These are phyloP conservation scores for Colletotrichum sp. DNA, from an alignment of 2,329 filamentous ascomycete genomes.

Conservation along the genomic window DNA sequence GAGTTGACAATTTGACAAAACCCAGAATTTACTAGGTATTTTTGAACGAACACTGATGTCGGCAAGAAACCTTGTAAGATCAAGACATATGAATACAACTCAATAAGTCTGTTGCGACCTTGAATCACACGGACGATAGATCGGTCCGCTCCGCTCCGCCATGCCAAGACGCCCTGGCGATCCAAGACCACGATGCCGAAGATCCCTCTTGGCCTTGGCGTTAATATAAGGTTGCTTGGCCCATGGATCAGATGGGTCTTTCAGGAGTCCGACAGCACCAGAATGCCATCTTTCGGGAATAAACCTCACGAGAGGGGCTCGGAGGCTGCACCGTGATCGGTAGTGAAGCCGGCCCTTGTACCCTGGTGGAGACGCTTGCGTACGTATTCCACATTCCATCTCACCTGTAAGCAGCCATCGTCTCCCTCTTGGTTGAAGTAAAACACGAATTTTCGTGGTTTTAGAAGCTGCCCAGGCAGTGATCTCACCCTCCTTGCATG, in stretches of 20 bases:
- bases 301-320: not conserved
- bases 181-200: constrained; percentile 3
- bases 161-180: not conserved
- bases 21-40: too few relatives aligned
- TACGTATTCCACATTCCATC: not conserved
- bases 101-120: not conserved
- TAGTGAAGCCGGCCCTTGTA: not conserved
- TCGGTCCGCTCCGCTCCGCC: not conserved
- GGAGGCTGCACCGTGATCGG: not conserved
- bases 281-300: not conserved
- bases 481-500: not conserved
- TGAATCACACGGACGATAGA: not conserved
- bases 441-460: not conserved
- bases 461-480: not conserved
- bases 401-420: not conserved
- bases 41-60: too few relatives aligned
- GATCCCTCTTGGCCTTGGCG: not conserved
- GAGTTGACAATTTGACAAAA: too few relatives aligned
- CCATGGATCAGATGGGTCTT: not conserved
- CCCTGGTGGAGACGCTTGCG: not conserved
- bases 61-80: not conserved
- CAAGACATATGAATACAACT: not conserved
- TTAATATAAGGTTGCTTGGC: constrained; percentile 11
- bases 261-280: not conserved
- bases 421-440: not conserved